Evolutionary conservation across 2,329 filamentous ascomycete genomes (phyloP).

Genomic region (Ophioceras dolichostomum): DNA sequence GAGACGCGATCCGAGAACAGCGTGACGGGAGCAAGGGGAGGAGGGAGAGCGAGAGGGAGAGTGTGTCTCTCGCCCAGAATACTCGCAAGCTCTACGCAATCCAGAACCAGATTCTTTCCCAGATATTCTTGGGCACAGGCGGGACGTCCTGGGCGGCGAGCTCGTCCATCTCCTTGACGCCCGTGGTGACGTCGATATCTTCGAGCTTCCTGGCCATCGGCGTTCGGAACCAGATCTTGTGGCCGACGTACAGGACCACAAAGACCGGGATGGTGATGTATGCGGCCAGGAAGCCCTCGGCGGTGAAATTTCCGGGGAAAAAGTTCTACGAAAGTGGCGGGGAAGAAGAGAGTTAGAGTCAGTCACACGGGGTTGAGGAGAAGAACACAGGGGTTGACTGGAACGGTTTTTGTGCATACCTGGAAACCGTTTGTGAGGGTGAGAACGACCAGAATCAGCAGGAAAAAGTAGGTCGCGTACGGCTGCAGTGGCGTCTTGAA

Average conservation of each 20-base stretch:
- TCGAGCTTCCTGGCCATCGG: constrained; percentile 25
- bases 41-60: too few relatives aligned
- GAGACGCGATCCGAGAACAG: too few relatives aligned
- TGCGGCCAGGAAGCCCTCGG: constrained; percentile 48
- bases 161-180: constrained; percentile 51
- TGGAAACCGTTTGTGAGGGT: constrained; percentile 65
- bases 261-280: constrained; percentile 55
- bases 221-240: constrained; percentile 40
- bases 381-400: too few relatives aligned
- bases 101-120: constrained; percentile 45
- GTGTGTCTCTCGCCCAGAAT: too few relatives aligned
- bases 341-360: too few relatives aligned
- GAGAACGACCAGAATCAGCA: constrained; percentile 50
- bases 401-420: too few relatives aligned
- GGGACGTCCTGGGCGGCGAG: constrained; percentile 33
- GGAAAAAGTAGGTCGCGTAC: constrained; percentile 49
- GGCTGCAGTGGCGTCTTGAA: constrained; percentile 43
- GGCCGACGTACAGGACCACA: constrained; percentile 44
- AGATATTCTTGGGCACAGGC: constrained; percentile 35
- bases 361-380: too few relatives aligned
- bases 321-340: too few relatives aligned
- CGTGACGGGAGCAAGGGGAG: too few relatives aligned
- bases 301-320: constrained; percentile 51
- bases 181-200: constrained; percentile 43
- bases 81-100: constrained; percentile 34